Evolutionary conservation across 805 yeast genomes (phyloP).

Genomic region (Hanseniaspora hatyaiensis): DNA sequence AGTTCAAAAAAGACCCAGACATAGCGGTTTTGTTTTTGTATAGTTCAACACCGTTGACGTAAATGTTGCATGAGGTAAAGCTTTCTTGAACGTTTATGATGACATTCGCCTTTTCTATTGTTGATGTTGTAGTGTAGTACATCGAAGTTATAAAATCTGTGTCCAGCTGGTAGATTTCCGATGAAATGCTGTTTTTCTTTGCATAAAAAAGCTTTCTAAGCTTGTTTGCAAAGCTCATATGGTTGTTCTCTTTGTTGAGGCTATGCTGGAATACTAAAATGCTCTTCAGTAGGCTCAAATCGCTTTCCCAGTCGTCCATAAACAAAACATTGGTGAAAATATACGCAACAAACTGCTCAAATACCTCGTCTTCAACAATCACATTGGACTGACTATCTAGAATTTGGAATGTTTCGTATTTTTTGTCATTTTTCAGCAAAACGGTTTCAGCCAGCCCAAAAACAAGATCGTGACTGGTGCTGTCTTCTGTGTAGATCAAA

Average conservation of each 20-base stretch:
- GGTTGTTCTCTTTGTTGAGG: not conserved
- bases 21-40: not conserved
- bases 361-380: not conserved
- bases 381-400: slow-evolving; percentile 1
- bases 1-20: slow-evolving; percentile 8
- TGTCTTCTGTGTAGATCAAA: slow-evolving; percentile 6
- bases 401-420: slow-evolving; percentile 7
- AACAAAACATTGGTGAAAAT: not conserved
- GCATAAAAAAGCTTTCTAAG: slow-evolving; percentile 1
- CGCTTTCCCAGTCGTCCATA: slow-evolving; percentile 6
- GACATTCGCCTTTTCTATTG: slow-evolving; percentile 7
- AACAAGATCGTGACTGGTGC: not conserved
- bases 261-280: slow-evolving; percentile 3
- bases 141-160: slow-evolving; percentile 5
- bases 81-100: slow-evolving; percentile 9
- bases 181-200: not conserved
- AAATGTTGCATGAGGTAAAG: not conserved
- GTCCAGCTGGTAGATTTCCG: slow-evolving; percentile 1
- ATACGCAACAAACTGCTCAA: not conserved
- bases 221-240: slow-evolving; percentile 1
- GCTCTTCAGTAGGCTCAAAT: not conserved
- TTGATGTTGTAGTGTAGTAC: slow-evolving; percentile 3
- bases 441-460: slow-evolving; percentile 4
- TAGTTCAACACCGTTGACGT: slow-evolving; percentile 6
- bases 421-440: not conserved